Conservation (phyloP, 1,139 yeast genomes). For the Meyerozyma guilliermondii region DNA sequence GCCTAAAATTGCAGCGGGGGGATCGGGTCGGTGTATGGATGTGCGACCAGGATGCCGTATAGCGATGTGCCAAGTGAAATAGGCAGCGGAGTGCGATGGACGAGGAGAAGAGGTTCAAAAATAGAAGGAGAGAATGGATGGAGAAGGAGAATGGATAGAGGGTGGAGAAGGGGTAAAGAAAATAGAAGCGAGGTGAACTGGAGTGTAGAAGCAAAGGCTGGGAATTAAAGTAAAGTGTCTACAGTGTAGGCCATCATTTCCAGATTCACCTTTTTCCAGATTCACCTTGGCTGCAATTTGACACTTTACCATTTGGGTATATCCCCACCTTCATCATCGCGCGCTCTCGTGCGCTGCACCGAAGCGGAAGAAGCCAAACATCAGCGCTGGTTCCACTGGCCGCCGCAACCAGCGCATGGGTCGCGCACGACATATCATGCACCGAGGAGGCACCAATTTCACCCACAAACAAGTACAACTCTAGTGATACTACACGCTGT, state of each 20-base stretch:
- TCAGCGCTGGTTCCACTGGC: background rate
- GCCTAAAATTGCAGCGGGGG: background rate
- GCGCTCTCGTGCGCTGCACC: constrained; percentile 1
- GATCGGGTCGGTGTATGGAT: background rate
- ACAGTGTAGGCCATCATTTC: too few species aligned
- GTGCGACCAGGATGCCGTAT: background rate
- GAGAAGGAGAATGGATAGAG: too few species aligned
- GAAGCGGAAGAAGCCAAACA: background rate
- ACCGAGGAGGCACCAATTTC: background rate
- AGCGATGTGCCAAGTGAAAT: too few species aligned
- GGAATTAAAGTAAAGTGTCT: too few species aligned
- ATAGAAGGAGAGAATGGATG: too few species aligned
- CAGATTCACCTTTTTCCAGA: too few species aligned
- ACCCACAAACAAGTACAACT: background rate
- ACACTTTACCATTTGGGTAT: background rate
- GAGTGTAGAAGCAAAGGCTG: too few species aligned
- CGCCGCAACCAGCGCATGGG: constrained; percentile 1
- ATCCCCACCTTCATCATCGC: background rate
- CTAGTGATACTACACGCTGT: background rate
- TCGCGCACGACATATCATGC: constrained; percentile 1
- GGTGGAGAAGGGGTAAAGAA: too few species aligned
- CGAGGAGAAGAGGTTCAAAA: background rate
- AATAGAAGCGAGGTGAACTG: too few species aligned
- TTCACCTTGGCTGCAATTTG: too few species aligned
- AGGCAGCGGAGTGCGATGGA: too few species aligned